Evolutionary conservation across 306 rosid genomes (phyloP).

Genomic region (Citrullus colocynthis): DNA sequence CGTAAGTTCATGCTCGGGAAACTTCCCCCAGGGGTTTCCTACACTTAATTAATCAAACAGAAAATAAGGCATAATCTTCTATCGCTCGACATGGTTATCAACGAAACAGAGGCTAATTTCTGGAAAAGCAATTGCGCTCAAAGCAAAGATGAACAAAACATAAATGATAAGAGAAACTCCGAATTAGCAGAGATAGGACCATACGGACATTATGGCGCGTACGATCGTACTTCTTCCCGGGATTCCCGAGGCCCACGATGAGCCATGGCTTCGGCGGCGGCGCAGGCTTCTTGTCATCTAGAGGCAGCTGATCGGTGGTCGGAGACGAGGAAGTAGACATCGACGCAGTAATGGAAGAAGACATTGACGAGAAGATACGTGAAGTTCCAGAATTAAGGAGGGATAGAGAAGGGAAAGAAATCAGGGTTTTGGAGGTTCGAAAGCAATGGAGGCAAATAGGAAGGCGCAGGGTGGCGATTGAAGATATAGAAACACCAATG

Average conservation of each 20-base stretch:
- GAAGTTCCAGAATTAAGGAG: background rate
- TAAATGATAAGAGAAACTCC: background rate
- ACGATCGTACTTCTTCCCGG: constrained; percentile 14
- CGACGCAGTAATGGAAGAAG: background rate
- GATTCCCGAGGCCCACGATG: constrained; percentile 14
- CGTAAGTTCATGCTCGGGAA: background rate
- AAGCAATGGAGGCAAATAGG: background rate
- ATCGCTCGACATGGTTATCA: too few relatives aligned
- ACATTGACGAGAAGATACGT: background rate
- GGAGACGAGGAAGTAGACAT: background rate
- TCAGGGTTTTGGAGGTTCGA: background rate
- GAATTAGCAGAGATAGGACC: background rate
- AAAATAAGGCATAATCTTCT: background rate
- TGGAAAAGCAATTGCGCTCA: background rate
- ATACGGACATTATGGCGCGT: constrained; percentile 17
- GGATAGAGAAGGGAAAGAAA: background rate
- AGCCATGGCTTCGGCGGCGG: constrained; percentile 16
- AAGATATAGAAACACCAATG: background rate
- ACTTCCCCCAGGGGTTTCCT: background rate
- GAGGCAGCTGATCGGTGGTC: background rate
- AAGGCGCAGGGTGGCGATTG: background rate
- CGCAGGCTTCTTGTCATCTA: constrained; percentile 1
- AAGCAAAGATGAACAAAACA: background rate
- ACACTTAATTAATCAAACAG: background rate
- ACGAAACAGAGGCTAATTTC: background rate